Conservation (phyloP, 2,329 filamentous ascomycete species). For the Leptographium radiaticola region DNA sequence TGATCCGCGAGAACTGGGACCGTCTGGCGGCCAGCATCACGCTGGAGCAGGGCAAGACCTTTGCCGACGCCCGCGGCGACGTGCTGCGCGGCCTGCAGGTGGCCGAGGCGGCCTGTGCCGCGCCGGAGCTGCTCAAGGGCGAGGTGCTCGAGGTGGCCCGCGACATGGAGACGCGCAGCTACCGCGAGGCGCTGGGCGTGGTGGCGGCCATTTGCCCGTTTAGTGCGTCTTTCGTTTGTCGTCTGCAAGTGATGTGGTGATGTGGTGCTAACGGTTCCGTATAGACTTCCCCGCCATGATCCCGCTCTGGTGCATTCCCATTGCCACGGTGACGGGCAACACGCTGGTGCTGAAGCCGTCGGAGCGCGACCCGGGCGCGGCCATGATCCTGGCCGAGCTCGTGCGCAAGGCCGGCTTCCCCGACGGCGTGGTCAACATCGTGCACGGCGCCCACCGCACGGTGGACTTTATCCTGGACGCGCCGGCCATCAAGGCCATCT, state of each 20-base stretch:
- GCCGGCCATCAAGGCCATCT: conserved; percentile 73
- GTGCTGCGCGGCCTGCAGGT: conserved; percentile 74
- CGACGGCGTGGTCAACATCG: conserved; percentile 67
- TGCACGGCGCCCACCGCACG: conserved; percentile 68
- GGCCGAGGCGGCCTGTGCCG: conserved; percentile 68
- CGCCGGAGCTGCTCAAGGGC: conserved; percentile 69
- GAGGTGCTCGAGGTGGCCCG: conserved; percentile 76
- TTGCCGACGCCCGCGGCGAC: conserved; percentile 70
- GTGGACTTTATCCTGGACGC: conserved; percentile 82
- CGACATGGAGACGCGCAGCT: conserved; percentile 80
- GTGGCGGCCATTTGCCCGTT: conserved; percentile 79
- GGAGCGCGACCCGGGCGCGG: conserved; percentile 70
- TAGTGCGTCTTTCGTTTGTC: conserved; percentile 47
- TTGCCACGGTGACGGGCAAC: conserved; percentile 74
- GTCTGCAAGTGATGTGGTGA: not conserved
- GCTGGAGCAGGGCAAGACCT: conserved; percentile 79
- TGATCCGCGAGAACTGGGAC: conserved; percentile 79
- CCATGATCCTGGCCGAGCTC: conserved; percentile 75
- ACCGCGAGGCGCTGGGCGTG: conserved; percentile 69
- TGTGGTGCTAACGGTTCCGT: not conserved
- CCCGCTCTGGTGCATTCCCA: conserved; percentile 79
- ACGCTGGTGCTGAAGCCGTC: conserved; percentile 77
- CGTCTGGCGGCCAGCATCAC: conserved; percentile 74
- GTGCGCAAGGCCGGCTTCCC: conserved; percentile 72
- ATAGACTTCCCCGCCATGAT: conserved; percentile 85